Evolutionary conservation across 2,329 filamentous ascomycete genomes (phyloP).

Genomic region (Paecilomyces sp.): DNA sequence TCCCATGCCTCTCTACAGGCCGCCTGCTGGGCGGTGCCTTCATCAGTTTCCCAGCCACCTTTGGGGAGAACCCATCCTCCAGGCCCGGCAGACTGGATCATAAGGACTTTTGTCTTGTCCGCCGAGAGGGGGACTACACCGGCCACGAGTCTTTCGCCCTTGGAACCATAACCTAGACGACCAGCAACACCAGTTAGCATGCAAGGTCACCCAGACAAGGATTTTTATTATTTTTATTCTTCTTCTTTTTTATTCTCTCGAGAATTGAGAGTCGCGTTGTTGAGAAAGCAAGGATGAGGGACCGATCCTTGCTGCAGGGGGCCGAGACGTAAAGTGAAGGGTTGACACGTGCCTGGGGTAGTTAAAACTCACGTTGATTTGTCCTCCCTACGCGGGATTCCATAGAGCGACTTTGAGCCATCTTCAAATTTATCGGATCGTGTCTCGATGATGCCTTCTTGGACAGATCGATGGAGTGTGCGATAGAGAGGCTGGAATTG

Average conservation of each 20-base stretch:
- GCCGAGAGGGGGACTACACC: slow-evolving; percentile 83
- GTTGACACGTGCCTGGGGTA: slow-evolving; percentile 15
- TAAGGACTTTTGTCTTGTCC: slow-evolving; percentile 80
- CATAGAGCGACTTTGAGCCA: slow-evolving; percentile 39
- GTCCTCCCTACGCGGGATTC: slow-evolving; percentile 41
- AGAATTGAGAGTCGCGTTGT: background rate
- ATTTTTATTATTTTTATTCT: background rate
- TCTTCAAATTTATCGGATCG: slow-evolving; percentile 13
- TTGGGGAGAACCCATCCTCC: slow-evolving; percentile 96
- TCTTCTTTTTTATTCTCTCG: background rate
- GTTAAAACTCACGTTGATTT: slow-evolving; percentile 41
- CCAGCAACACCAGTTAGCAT: background rate
- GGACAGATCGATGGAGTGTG: background rate
- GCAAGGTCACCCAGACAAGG: background rate
- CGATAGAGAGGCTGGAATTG: slow-evolving; percentile 1
- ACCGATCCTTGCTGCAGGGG: background rate
- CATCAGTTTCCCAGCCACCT: slow-evolving; percentile 94
- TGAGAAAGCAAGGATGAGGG: background rate
- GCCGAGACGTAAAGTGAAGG: background rate
- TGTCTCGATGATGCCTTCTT: background rate
- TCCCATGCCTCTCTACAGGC: slow-evolving; percentile 91
- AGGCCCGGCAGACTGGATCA: slow-evolving; percentile 87
- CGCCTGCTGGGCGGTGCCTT: slow-evolving; percentile 78
- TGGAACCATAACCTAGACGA: slow-evolving; percentile 71
- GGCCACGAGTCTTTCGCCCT: slow-evolving; percentile 90